Base-by-base conservation (phyloP, 345 rosid genomes). In the Syzygium grande region DNA sequence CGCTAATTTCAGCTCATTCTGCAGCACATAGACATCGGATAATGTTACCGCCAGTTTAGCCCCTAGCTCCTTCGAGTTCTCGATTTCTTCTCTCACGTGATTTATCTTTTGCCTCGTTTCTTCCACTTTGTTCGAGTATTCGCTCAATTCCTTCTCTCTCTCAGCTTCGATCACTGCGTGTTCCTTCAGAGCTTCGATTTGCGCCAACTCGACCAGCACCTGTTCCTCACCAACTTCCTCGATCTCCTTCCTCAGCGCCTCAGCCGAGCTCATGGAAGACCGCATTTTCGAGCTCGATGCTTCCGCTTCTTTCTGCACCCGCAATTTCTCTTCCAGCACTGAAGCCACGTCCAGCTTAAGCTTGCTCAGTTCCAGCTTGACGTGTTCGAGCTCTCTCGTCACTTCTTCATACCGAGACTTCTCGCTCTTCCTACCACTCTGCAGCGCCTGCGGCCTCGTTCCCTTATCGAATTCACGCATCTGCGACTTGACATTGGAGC, bases 141-240 rank as follows among this genome's bases (percentile, higher is more conserved):
- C 93, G 43, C 86, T 85, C 0, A 86, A 90, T 88, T 94, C 94
- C 78, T 92, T 91, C 49, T 92, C 91, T 86, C 92, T 90, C 86
- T 91, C 88, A 85, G 90, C 94, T 86, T 93, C 91, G 2, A 96
- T 92, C 85, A 92, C 96, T 86, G 86, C 91, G 54, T 51, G 87
- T 79, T 98, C 99, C 85, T 93, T 95, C 92, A 92, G 87, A 61
- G 99, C 99, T 91, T 98, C 98, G 1, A 98, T 95, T 86, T 90
- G 88, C 0, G 99, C 99, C 85, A 98, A 84, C 91, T 98, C 99
- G 87, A 92, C 95, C 21, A 95, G 88, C 90, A 98, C 94, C 88
- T 92, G 95, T 85, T 98, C 99, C 88, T 96, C 99, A 21, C 94
- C 94, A 14, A 90, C 94, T 87, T 88, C 94, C 84, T 94, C 98